Conservation (phyloP, 2,329 filamentous ascomycete species). For the Exophiala sp. region DNA sequence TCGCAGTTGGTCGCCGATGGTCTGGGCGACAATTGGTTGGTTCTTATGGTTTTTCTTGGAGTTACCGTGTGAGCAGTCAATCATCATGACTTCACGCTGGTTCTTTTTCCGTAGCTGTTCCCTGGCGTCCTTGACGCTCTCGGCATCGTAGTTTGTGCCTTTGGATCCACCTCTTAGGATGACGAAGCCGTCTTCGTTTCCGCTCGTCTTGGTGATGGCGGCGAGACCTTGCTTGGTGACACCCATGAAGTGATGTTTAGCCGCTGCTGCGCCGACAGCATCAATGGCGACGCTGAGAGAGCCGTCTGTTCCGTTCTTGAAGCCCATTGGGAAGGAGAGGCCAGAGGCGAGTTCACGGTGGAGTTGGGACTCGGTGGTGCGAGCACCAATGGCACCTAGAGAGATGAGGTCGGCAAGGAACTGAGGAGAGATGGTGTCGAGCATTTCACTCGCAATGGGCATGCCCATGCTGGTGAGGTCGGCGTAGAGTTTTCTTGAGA, state of each 20-base stretch:
- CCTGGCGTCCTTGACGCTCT: constrained; percentile 81
- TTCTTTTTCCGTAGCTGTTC: constrained; percentile 71
- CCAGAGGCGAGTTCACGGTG: constrained; percentile 93
- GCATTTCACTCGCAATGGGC: constrained; percentile 95
- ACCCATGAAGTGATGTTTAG: constrained; percentile 94
- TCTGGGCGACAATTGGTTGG: constrained; percentile 86
- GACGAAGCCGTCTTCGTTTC: constrained; percentile 96
- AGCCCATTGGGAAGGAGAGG: constrained; percentile 93
- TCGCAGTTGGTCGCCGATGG: constrained; percentile 77
- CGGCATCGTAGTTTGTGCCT: constrained; percentile 88
- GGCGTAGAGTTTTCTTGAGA: constrained; percentile 85
- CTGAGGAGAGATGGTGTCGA: constrained; percentile 96
- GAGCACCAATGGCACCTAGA: constrained; percentile 88
- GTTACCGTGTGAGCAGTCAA: constrained; percentile 97
- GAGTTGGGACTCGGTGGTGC: constrained; percentile 92
- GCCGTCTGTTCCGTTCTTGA: constrained; percentile 99
- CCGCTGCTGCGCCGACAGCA: constrained; percentile 85
- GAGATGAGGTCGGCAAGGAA: constrained; percentile 91
- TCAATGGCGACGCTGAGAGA: constrained; percentile 86
- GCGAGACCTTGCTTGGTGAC: constrained; percentile 96
- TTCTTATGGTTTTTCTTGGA: constrained; percentile 95
- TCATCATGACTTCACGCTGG: constrained; percentile 77
- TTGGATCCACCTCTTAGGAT: constrained; percentile 89
- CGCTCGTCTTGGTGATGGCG: constrained; percentile 88
- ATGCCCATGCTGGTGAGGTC: constrained; percentile 89